Conservation (phyloP, 2,329 filamentous ascomycete genomes). For the Amphichorda felina region DNA sequence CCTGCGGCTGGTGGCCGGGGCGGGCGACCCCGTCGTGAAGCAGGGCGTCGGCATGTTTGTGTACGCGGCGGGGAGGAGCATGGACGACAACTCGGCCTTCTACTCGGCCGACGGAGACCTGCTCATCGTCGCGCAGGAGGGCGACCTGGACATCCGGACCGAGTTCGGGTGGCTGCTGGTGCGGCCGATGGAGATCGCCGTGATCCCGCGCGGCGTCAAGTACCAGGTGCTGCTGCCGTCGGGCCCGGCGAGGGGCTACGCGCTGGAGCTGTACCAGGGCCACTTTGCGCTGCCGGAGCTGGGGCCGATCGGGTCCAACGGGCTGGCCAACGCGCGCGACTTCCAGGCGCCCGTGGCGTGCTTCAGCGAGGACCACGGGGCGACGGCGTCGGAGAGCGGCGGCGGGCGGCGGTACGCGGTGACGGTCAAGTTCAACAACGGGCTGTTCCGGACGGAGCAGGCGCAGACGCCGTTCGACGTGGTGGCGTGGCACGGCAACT, state of each 20-base stretch:
- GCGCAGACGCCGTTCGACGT: conserved; percentile 68
- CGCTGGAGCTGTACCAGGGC: conserved; percentile 61
- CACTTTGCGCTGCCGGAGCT: conserved; percentile 63
- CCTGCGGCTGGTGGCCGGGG: conserved; percentile 61
- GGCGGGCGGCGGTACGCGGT: conserved; percentile 27
- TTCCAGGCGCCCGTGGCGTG: conserved; percentile 61
- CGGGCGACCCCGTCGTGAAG: conserved; percentile 71
- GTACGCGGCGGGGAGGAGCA: conserved; percentile 67
- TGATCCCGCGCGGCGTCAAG: conserved; percentile 63
- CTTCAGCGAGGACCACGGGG: conserved; percentile 44
- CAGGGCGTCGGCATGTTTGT: conserved; percentile 69
- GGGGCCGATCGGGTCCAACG: conserved; percentile 61
- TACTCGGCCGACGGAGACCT: conserved; percentile 78
- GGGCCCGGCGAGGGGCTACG: conserved; percentile 58
- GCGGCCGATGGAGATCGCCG: conserved; percentile 66
- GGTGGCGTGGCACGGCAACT: conserved; percentile 72
- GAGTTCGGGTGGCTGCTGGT: conserved; percentile 65
- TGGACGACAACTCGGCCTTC: conserved; percentile 64
- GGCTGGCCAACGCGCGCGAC: conserved; percentile 64
- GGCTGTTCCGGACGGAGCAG: conserved; percentile 52
- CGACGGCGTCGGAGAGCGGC: conserved; percentile 9
- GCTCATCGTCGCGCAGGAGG: conserved; percentile 64
- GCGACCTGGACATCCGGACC: conserved; percentile 63
- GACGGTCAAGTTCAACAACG: conserved; percentile 52
- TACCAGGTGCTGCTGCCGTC: conserved; percentile 58